Percentiles rank a stretch among this genome's conserved stretches.
These are phyloP conservation scores for Halophytophthora polymorphica DNA, from an alignment of 352 stramenopile species.

Conservation along the genomic window DNA sequence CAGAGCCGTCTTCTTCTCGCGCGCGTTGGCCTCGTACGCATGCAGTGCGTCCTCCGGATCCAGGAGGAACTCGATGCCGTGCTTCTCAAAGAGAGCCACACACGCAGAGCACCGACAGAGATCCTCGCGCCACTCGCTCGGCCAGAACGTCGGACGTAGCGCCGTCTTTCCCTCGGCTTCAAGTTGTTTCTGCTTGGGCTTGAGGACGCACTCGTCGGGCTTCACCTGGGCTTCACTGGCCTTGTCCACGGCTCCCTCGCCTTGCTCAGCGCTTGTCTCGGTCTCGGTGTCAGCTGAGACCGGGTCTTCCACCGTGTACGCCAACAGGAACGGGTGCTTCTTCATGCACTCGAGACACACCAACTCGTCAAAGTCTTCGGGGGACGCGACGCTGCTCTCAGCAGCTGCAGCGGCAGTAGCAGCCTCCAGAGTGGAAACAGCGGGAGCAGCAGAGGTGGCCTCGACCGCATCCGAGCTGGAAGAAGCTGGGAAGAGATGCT, in stretches of 20 bases:
- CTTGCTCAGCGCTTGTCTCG: constrained; percentile 2
- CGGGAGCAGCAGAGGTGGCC: neutral
- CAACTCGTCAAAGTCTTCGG: constrained; percentile 59
- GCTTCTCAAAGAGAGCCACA: constrained; percentile 39
- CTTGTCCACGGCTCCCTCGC: constrained; percentile 8
- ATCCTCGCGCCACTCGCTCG: constrained; percentile 49
- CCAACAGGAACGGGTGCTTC: constrained; percentile 60
- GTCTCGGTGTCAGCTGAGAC: constrained; percentile 10
- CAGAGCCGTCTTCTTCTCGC: constrained; percentile 33
- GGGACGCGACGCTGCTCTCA: constrained; percentile 5
- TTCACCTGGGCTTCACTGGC: neutral
- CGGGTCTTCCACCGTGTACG: constrained; percentile 40
- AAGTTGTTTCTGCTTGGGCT: constrained; percentile 30
- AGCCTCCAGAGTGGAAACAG: neutral
- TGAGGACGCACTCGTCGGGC: constrained; percentile 24
- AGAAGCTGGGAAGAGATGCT: constrained; percentile 42
- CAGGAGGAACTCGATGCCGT: constrained; percentile 57
- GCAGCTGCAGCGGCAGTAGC: constrained; percentile 5
- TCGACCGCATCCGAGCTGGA: neutral
- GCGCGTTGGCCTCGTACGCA: constrained; percentile 53
- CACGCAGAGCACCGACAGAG: constrained; percentile 61
- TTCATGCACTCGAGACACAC: constrained; percentile 64
- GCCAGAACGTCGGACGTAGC: constrained; percentile 61
- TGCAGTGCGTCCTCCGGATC: constrained; percentile 62
- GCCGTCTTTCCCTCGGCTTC: constrained; percentile 13